Conservation (phyloP, 2,329 filamentous ascomycete species). For the Penicillium sp. region DNA sequence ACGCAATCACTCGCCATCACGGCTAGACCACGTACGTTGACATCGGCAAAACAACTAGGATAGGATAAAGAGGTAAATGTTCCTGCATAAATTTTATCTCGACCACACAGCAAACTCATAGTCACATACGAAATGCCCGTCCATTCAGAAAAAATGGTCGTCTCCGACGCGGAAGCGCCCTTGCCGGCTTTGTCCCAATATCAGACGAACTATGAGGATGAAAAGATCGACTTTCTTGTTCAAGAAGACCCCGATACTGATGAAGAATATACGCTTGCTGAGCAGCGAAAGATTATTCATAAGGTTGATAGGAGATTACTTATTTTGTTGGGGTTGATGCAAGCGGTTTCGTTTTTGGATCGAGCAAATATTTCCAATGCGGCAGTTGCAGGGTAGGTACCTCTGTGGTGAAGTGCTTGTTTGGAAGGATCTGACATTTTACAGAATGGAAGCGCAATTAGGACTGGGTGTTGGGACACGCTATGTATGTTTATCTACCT, state of each 20-base stretch:
- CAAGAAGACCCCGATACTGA: background rate
- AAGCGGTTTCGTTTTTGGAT: background rate
- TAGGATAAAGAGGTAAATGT: background rate
- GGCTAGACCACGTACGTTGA: background rate
- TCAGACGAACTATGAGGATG: background rate
- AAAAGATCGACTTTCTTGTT: background rate
- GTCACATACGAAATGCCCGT: background rate
- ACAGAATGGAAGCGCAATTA: background rate
- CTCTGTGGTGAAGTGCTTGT: background rate
- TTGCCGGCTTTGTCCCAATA: background rate
- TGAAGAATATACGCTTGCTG: background rate
- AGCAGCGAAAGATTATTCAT: background rate
- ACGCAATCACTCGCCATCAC: background rate
- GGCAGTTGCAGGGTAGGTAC: background rate
- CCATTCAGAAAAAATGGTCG: background rate
- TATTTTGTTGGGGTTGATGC: background rate
- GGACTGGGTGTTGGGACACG: background rate
- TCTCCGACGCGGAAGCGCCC: background rate
- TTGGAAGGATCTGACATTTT: background rate
- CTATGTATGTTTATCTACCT: background rate
- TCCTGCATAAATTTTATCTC: background rate
- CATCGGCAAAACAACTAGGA: background rate
- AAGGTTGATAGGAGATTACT: background rate
- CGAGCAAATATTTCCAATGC: background rate
- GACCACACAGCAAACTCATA: background rate